Conservation (phyloP, 345 rosid genomes). For the Turnera subulata region DNA sequence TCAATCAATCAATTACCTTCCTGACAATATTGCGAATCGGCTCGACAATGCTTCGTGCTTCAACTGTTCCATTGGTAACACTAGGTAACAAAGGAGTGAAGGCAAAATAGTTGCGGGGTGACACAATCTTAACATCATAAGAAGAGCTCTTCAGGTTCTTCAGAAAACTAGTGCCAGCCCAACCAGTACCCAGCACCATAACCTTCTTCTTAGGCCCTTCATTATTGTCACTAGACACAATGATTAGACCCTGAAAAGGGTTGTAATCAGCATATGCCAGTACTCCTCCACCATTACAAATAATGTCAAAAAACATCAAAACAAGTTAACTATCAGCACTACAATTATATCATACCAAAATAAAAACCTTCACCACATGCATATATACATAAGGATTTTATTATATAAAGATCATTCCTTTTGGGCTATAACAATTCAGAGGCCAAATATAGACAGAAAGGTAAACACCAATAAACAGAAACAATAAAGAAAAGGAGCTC, state of each 20-base stretch:
- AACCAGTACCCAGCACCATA: constrained; percentile 76
- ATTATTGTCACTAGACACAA: too few species aligned
- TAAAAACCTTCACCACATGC: too few species aligned
- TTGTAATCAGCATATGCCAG: constrained; percentile 18
- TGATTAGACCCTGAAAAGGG: too few species aligned
- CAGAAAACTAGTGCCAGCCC: constrained; percentile 80
- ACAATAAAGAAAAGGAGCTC: too few species aligned
- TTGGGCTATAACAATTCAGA: too few species aligned
- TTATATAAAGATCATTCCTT: too few species aligned
- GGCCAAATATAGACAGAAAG: too few species aligned
- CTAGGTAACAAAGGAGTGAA: constrained; percentile 87
- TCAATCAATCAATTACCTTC: neutral
- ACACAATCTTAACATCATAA: constrained; percentile 62
- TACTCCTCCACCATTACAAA: constrained; percentile 20
- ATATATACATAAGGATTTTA: too few species aligned
- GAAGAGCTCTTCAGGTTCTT: constrained; percentile 47
- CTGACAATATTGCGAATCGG: constrained; percentile 56
- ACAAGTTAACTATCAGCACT: neutral
- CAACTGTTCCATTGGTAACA: constrained; percentile 76
- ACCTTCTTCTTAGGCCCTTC: constrained; percentile 81
- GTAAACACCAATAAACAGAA: too few species aligned
- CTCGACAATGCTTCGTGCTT: constrained; percentile 85
- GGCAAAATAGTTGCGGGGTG: constrained; percentile 73
- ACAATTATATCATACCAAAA: too few species aligned
- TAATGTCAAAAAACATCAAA: too few species aligned